Evolutionary conservation across 768 basidiomycete genomes (phyloP).

Genomic region (Mycena polygramma): DNA sequence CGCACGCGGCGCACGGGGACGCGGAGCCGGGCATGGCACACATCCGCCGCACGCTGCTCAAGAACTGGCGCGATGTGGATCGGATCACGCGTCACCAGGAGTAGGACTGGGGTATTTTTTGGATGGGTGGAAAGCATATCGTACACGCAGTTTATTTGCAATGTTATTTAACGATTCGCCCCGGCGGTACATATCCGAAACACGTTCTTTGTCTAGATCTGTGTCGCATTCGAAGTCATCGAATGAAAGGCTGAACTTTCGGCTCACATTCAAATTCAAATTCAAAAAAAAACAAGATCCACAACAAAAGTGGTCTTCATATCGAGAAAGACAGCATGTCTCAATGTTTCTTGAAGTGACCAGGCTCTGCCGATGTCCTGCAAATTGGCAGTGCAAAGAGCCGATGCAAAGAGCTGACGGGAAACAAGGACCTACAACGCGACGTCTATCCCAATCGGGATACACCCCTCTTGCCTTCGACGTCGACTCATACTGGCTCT

Average conservation of each 20-base stretch:
- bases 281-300: no score
- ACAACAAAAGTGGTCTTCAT: no score
- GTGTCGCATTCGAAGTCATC: no score
- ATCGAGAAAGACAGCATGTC: no score
- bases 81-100: conserved; percentile 46
- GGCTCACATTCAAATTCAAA: no score
- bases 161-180: conserved; percentile 23
- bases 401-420: no score
- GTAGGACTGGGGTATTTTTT: background rate
- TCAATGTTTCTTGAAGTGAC: no score
- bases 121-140: background rate
- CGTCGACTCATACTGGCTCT: background rate
- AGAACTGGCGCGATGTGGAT: conserved; percentile 59
- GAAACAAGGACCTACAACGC: no score
- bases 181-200: conserved; percentile 6
- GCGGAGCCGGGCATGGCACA: conserved; percentile 50
- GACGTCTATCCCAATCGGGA: conserved; percentile 23
- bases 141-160: background rate
- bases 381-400: no score
- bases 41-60: conserved; percentile 55
- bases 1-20: conserved; percentile 42
- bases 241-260: no score
- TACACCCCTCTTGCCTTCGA: conserved; percentile 17
- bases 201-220: background rate
- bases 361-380: no score